Percentiles rank a stretch among this genome's conserved stretches.
Conservation (phyloP, 768 basidiomycete species). For the Leccinum aurantiacum region DNA sequence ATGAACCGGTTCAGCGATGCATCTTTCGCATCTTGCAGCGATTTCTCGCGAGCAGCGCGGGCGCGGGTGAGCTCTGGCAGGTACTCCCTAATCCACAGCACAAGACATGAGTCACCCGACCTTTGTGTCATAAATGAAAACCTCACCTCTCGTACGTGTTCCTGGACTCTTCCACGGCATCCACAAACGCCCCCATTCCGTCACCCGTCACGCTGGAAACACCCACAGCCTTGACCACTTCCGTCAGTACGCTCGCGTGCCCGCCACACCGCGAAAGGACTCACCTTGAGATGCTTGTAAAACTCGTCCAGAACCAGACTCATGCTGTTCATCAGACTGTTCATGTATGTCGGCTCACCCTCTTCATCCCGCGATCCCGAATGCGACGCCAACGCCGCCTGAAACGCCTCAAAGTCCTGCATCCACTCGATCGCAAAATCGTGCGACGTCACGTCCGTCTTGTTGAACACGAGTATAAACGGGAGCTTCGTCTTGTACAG, state of each 20-base stretch:
- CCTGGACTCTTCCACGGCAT: slow-evolving; percentile 84
- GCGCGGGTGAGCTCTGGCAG: slow-evolving; percentile 84
- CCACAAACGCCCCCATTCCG: slow-evolving; percentile 89
- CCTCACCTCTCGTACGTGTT: slow-evolving; percentile 86
- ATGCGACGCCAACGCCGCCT: slow-evolving; percentile 77
- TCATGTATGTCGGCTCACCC: slow-evolving; percentile 97
- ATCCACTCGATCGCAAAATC: slow-evolving; percentile 97
- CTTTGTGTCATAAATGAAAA: slow-evolving; percentile 1
- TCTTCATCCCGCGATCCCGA: slow-evolving; percentile 67
- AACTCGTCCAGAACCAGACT: slow-evolving; percentile 97
- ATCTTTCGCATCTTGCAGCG: slow-evolving; percentile 63
- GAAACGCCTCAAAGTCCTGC: slow-evolving; percentile 96
- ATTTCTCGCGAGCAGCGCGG: slow-evolving; percentile 59
- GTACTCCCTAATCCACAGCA: slow-evolving; percentile 64
- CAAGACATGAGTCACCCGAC: slow-evolving; percentile 6
- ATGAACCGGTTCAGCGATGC: slow-evolving; percentile 78
- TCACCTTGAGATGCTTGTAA: slow-evolving; percentile 90
- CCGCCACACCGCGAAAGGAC: slow-evolving; percentile 13
- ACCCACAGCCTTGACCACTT: slow-evolving; percentile 77
- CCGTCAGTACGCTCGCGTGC: background rate
- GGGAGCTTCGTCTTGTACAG: slow-evolving; percentile 97
- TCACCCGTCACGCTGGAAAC: slow-evolving; percentile 96
- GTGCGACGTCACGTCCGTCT: slow-evolving; percentile 90
- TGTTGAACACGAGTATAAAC: slow-evolving; percentile 98
- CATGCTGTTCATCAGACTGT: slow-evolving; percentile 99